Base-by-base conservation (phyloP, 2,329 filamentous ascomycete species). In the Rugonectria rugulosa region DNA sequence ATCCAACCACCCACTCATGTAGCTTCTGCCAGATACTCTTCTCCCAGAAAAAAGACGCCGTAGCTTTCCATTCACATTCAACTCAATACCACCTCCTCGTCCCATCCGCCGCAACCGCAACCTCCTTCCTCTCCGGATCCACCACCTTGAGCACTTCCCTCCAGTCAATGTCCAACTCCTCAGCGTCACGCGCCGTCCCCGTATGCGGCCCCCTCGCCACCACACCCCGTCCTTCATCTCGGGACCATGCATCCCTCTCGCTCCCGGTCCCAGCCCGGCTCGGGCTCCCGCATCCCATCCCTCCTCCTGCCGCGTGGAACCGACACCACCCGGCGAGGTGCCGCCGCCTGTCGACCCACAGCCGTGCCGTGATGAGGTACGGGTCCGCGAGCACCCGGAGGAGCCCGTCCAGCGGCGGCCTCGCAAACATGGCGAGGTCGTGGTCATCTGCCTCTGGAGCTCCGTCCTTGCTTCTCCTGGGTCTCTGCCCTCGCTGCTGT, bases 351-450 rank as follows among this genome's bases (percentile, higher is more conserved):
- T 70, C 70, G 32, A 79, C 71, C 60, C 67, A 68, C 23, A 81
- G 61, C 52, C 73, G 68, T 12, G 74, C 76, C 36, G 59, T 70
- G 42, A 76, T 67, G 29, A 82, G 67, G 41, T 80, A 75, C 42
- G 79, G 79, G 53, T 81, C 79, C 36, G 72, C 67, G 49, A 82
- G 63, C 15, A 81, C 64, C 46, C 68, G 66, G 40, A 81, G 61
- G 8, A 81, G 60, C 3, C 73, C 70, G 52, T 63, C 63, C 20
- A 73, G 52, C 64, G 73, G 64, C 19, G 68, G 64, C 37, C 65
- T 65, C n/a, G 58, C 49, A 43, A 72, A 71, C 21, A 69, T 60
- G 36, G 46, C 48, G 12, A 60, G 37, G 27, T 59, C 63, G 17
- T 36, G n/a, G n/a, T 45, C 52, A 12, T 55, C 40, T 3, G 14